These are phyloP conservation scores for Lagenidium giganteum DNA, from an alignment of 352 stramenopile genomes.

Conservation along the genomic window DNA sequence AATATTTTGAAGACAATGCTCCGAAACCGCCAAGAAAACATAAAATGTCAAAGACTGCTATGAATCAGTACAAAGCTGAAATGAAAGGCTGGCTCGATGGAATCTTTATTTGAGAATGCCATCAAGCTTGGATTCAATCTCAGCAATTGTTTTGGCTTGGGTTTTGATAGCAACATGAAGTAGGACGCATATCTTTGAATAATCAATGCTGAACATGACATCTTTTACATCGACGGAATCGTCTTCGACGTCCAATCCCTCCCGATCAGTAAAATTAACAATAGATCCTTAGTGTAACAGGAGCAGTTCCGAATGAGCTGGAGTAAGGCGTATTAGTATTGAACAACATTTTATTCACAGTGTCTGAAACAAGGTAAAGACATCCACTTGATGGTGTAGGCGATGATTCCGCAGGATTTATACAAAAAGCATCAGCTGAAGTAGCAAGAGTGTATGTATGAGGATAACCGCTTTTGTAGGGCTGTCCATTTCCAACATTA, in stretches of 20 bases:
- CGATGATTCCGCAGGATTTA: constrained; percentile 1
- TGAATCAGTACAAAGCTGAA: constrained; percentile 3
- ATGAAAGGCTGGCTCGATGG: constrained; percentile 6
- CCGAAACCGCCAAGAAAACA: constrained; percentile 3
- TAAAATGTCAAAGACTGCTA: not conserved
- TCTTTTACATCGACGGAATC: no score
- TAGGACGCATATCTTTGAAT: constrained; percentile 7
- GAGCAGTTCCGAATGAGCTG: constrained; percentile 1
- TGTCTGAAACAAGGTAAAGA: constrained; percentile 4
- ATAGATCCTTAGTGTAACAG: constrained; percentile 3
- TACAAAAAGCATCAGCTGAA: constrained; percentile 3
- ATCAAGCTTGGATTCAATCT: constrained; percentile 1
- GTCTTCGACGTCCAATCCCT: no score
- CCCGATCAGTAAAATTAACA: no score
- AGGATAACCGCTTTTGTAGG: constrained; percentile 3
- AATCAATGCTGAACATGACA: constrained; percentile 11
- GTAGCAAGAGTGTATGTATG: constrained; percentile 4
- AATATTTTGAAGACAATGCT: constrained; percentile 3
- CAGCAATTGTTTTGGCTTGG: constrained; percentile 4
- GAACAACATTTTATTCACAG: constrained; percentile 3
- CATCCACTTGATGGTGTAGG: constrained; percentile 2
- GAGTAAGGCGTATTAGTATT: constrained; percentile 2
- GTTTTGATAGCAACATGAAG: not conserved
- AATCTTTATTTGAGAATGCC: constrained; percentile 8
- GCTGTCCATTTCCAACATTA: constrained; percentile 2